Conservation (phyloP, 208 protist genomes). For the Endotrypanum monterogeii region DNA sequence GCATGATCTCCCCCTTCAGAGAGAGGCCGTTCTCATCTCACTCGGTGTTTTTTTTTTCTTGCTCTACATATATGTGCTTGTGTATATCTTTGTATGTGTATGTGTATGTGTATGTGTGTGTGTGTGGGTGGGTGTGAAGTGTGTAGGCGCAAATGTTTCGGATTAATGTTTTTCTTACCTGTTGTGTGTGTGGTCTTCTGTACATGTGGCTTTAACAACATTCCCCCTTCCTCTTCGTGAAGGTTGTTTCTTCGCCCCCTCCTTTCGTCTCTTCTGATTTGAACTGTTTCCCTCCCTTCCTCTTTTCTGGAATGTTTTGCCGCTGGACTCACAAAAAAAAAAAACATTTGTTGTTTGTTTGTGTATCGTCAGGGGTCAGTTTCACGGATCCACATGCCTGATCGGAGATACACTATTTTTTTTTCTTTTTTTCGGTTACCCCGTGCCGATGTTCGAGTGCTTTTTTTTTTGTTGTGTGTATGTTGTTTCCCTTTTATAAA, state of each 20-base stretch:
- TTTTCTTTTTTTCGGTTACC: background rate
- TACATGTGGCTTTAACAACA: background rate
- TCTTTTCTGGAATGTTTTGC: background rate
- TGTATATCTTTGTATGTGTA: conserved; percentile 3
- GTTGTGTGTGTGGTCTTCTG: background rate
- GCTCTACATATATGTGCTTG: background rate
- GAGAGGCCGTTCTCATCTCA: background rate
- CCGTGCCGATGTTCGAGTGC: background rate
- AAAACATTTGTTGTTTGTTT: too few relatives aligned
- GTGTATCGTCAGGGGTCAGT: too few relatives aligned
- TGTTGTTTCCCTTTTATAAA: background rate
- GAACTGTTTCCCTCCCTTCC: conserved; percentile 5
- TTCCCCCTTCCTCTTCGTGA: background rate
- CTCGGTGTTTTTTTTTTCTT: background rate
- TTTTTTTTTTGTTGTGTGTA: background rate
- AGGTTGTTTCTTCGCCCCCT: background rate
- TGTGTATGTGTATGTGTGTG: background rate
- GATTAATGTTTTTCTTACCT: too few relatives aligned
- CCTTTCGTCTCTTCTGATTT: background rate
- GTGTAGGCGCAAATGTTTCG: too few relatives aligned
- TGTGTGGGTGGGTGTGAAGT: background rate
- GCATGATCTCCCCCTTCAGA: background rate
- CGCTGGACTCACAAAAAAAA: background rate
- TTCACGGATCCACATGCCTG: too few relatives aligned
- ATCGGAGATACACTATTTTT: background rate